Base-by-base conservation (phyloP, 805 yeast species). In the Candida montana region DNA sequence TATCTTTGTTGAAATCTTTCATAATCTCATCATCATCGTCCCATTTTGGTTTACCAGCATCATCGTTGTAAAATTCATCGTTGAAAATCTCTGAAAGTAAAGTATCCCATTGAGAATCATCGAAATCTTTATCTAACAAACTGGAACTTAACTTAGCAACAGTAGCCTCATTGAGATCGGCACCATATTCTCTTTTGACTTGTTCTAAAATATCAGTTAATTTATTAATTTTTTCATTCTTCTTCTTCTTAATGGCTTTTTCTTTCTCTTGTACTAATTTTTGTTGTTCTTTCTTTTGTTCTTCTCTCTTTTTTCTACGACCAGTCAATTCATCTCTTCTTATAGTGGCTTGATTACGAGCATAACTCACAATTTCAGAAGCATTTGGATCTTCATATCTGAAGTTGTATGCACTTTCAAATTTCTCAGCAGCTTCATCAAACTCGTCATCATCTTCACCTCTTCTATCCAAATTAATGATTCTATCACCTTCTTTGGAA, bases 341-440 rank as follows among this genome's bases (percentile, higher is more conserved):
- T 57, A 89, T 72, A 0, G 98, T 88, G 19, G 93, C 95, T 63
- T 89, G 96, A 33, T 71, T 82, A 75, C 99, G 88, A 3, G 98
- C 97, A 67, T 91, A 93, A 15, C 95, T 83, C 16, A 90, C 83
- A 61, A 93, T 86, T 55, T 91, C 96, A 0, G 91, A 87, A 7
- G 96, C 75, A 50, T 80, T 78, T 13, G 95, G 89, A 55, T 90
- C 97, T 64, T 93, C 99, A 60, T 76, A 93, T 59, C 99, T 76
- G 72, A 91, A 91, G 57, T 93, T 93, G 65, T 90, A 91, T 0
- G 95, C 96, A 48, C 79, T 79, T 63, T 93, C 99, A 54, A 87
- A 89, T 55, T 78, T 69, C 53, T 93, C 99, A 6, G 84, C 96
- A 2, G 95, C 93, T 33, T 87, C 85, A 37, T 91, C 97, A 56